These are phyloP conservation scores for Pyricularia sp. DNA, from an alignment of 2,329 filamentous ascomycete species.

Conservation along the genomic window DNA sequence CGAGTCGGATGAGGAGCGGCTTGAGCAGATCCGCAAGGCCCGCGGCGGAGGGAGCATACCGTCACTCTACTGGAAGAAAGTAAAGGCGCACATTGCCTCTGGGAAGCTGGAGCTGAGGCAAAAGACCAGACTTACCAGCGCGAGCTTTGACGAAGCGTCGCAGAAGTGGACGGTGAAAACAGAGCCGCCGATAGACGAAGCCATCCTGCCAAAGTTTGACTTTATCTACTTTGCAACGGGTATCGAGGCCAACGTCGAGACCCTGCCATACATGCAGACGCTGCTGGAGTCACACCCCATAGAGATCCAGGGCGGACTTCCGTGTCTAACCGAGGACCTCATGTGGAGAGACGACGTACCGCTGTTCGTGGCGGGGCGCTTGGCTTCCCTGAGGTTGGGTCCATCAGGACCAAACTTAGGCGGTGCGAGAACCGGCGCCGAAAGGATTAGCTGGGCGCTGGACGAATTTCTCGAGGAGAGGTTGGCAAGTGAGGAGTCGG, in stretches of 20 bases:
- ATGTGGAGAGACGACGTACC: slow-evolving; percentile 68
- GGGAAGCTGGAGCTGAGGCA: slow-evolving; percentile 46
- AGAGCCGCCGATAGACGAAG: slow-evolving; percentile 28
- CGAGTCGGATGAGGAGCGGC: slow-evolving; percentile 59
- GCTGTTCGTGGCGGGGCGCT: slow-evolving; percentile 12
- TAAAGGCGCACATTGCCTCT: slow-evolving; percentile 47
- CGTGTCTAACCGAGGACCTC: slow-evolving; percentile 66
- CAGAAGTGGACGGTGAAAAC: slow-evolving; percentile 36
- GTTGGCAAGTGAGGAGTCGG: not conserved
- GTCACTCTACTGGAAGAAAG: slow-evolving; percentile 55
- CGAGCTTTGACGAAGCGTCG: slow-evolving; percentile 35
- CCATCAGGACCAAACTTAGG: slow-evolving; percentile 11
- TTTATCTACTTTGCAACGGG: slow-evolving; percentile 55
- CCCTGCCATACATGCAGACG: slow-evolving; percentile 50
- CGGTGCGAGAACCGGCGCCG: slow-evolving; percentile 10
- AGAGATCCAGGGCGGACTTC: slow-evolving; percentile 53
- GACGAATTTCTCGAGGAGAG: slow-evolving; percentile 4
- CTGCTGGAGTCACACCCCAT: slow-evolving; percentile 54
- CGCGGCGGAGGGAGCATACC: slow-evolving; percentile 71
- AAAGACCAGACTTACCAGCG: slow-evolving; percentile 44
- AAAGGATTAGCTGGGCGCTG: slow-evolving; percentile 10
- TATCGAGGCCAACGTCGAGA: slow-evolving; percentile 51
- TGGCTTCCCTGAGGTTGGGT: slow-evolving; percentile 11
- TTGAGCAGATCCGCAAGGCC: slow-evolving; percentile 55
- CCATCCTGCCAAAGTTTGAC: slow-evolving; percentile 2